These are phyloP conservation scores for Ogataea corticis DNA, from an alignment of 805 yeast genomes.

Conservation along the genomic window DNA sequence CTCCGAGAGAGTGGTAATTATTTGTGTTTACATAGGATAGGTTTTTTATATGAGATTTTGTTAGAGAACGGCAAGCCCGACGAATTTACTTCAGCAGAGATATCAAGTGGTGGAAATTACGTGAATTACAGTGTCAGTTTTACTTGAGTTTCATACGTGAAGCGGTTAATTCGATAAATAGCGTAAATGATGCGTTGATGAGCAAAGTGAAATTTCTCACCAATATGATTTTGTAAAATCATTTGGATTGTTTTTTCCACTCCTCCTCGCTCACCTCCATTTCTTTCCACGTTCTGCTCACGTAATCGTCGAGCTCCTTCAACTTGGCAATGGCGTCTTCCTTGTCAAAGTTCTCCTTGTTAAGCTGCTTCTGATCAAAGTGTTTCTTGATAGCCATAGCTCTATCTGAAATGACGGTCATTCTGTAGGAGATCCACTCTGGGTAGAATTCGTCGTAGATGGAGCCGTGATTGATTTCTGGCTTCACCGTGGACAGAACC, in stretches of 20 bases:
- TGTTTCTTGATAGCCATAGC: conserved; percentile 28
- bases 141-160: too few relatives aligned
- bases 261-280: conserved; percentile 36
- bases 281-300: conserved; percentile 33
- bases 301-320: conserved; percentile 31
- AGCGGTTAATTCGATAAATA: too few relatives aligned
- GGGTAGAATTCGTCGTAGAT: conserved; percentile 41
- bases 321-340: conserved; percentile 35
- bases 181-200: too few relatives aligned
- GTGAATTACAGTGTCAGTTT: too few relatives aligned
- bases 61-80: conserved; percentile 1
- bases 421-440: conserved; percentile 41
- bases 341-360: conserved; percentile 39
- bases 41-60: conserved; percentile 4
- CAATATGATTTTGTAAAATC: too few relatives aligned
- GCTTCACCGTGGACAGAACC: conserved; percentile 43
- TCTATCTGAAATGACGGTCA: conserved; percentile 37
- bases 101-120: too few relatives aligned
- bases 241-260: neutral
- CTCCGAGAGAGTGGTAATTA: neutral
- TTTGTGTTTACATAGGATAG: neutral
- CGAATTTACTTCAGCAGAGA: too few relatives aligned
- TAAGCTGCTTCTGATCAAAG: conserved; percentile 22
- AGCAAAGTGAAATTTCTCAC: too few relatives aligned
- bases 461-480: conserved; percentile 38